Base-by-base conservation (phyloP, 1,139 yeast genomes). In the Candida glucosophila region DNA sequence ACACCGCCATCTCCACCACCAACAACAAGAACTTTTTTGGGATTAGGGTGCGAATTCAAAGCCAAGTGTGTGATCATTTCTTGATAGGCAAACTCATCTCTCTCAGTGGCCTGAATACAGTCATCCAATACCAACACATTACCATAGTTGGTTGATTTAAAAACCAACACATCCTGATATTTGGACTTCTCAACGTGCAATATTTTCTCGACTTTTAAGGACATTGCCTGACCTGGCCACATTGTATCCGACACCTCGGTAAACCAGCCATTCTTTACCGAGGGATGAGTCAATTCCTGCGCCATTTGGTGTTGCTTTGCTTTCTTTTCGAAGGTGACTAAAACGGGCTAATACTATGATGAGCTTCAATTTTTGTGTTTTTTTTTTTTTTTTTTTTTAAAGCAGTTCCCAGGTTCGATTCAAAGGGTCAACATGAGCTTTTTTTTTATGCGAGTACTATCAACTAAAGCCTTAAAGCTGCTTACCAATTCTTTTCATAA, bases 1-100 rank as follows among this genome's bases (percentile, higher is more conserved):
- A 86, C 95, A 52, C 96, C 96, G 43, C 96, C 96, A 49, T 86
- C 96, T 43, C 96, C 96, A 39, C 96, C 96, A 32, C 96, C 96
- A 49, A 86, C 78, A 32, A 86, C 94, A 36, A 86, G 65, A 17
- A 90, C 95, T 49, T 69, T 76, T 65, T 80, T 81, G 28, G 96
- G 96, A 59, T 78, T 71, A 33, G 93, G 86, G 60, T 86, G 96
- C 23, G 92, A 74, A 71, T 80, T 81, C 58, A 86, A 49, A 9
- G 94, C 93, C 47, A 86, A 65, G 57, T 86, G 95, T 22, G 95
- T 62, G 52, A 86, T 86, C 94, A 86, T 83, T 56, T 86, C 96
- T 62, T 86, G 96, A 64, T 83, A 83, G 28, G 95, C 74, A 55
- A 83, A 86, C 58, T 86, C 96, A 50, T 86, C 96, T 47, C 95